Percentiles rank a stretch among this genome's conserved stretches.
Conservation (phyloP, 139 green algal species). For the Ostreobium quekettii region DNA sequence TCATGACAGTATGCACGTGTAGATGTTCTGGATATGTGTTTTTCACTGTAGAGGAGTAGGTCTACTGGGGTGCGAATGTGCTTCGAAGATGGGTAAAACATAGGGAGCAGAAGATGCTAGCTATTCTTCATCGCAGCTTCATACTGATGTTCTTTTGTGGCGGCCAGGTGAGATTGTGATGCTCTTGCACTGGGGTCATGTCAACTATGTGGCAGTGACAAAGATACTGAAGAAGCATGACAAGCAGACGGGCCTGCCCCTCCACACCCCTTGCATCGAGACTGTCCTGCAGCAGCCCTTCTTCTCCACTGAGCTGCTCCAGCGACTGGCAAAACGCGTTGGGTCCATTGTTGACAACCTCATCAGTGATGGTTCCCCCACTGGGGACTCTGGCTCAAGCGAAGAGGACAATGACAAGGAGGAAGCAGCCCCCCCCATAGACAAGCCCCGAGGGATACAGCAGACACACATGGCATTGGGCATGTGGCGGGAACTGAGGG, state of each 20-base stretch:
- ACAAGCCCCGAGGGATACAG: not conserved
- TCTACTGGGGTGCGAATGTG: no score
- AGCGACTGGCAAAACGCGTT: not conserved
- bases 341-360: conserved; percentile 3
- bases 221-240: conserved; percentile 22
- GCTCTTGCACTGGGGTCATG: conserved; percentile 11
- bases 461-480: not conserved
- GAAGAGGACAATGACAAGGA: not conserved
- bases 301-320: conserved; percentile 6
- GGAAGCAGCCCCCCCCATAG: not conserved
- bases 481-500: conserved; percentile 10
- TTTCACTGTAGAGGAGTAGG: no score
- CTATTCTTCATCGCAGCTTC: no score
- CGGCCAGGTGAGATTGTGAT: not conserved
- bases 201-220: conserved; percentile 14
- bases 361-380: not conserved
- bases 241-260: not conserved
- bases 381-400: not conserved
- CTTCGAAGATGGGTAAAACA: no score
- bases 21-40: no score
- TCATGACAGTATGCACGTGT: no score
- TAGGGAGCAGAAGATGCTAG: no score
- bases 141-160: no score
- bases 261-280: not conserved
- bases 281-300: conserved; percentile 16